Percentiles rank a stretch among this genome's conserved stretches.
These are phyloP conservation scores for Tremella yokohamensis DNA, from an alignment of 768 basidiomycete genomes.

Conservation along the genomic window DNA sequence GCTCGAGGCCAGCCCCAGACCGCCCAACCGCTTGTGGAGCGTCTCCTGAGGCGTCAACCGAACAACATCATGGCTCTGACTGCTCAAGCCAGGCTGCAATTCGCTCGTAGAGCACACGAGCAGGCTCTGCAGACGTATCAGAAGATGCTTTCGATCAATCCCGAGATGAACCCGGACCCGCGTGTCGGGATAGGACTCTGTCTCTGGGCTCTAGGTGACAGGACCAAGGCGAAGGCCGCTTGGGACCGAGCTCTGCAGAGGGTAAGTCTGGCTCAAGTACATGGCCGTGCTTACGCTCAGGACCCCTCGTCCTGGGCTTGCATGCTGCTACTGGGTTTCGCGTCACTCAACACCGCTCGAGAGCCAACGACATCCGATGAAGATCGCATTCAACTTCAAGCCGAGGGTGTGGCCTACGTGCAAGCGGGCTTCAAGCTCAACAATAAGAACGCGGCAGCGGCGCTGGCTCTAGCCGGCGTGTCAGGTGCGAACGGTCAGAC, in stretches of 20 bases:
- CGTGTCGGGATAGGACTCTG: constrained; percentile 93
- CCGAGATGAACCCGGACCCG: constrained; percentile 81
- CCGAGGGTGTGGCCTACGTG: constrained; percentile 56
- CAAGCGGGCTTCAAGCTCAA: constrained; percentile 56
- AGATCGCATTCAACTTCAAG: constrained; percentile 55
- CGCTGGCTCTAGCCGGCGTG: constrained; percentile 36
- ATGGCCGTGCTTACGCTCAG: constrained; percentile 50
- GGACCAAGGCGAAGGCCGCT: constrained; percentile 73
- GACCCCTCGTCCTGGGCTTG: constrained; percentile 76
- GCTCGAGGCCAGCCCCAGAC: constrained; percentile 76
- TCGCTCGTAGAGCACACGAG: constrained; percentile 69
- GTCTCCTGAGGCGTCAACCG: constrained; percentile 70
- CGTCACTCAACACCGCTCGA: constrained; percentile 81
- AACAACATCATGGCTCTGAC: constrained; percentile 82
- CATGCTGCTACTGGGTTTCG: constrained; percentile 76
- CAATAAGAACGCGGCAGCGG: constrained; percentile 36
- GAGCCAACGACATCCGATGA: constrained; percentile 62
- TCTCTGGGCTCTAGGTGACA: constrained; percentile 82
- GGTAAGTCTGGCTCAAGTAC: constrained; percentile 55
- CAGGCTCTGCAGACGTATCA: constrained; percentile 83
- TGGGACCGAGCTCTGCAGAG: constrained; percentile 87
- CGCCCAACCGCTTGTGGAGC: constrained; percentile 75
- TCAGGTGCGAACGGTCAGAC: constrained; percentile 32
- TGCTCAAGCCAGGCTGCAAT: constrained; percentile 86
- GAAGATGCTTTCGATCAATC: constrained; percentile 71